Evolutionary conservation across 768 basidiomycete species (phyloP), one percentile per base, ranked within the genome.

Genomic region (Psilocybe cyanescens): DNA sequence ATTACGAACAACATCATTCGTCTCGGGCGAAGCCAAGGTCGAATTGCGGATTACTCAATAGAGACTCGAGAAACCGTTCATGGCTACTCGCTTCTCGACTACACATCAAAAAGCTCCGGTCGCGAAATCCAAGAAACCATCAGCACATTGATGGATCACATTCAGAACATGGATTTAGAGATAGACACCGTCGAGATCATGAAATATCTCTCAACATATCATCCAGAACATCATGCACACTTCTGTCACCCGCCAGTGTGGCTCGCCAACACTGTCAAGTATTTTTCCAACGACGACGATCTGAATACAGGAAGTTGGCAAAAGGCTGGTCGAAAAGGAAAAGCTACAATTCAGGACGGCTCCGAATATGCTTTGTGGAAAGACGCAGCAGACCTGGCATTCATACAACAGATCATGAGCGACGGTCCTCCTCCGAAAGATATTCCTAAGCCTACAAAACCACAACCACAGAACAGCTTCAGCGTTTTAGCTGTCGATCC

Each of bases 1-100:
- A 90, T 92, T 63, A 91, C 90, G 0, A 71, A 74, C 0, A 82
- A 85, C 39, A 76, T 92, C 19, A 82, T 92, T 2, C 86, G 92
- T 0, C 78, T 92, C 6, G 92, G 92, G 0, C 81, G 86, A n/a
- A 81, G 86, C 0, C 86, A 90, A 39, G 86, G 87, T 55, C 78
- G 82, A 16, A 84, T 91, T n/a, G 74, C 81, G 1, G 54, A 86
- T 53, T 91, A 79, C 70, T 85, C 83, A 3, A 79, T 93, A 14
- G 84, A 89, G 61, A 82, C 77, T 1, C 69, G 89, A 14, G 89
- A 91, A 67, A 71, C 74, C 35, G 77, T 77, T 0, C 75, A 78
- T 2, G 72, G 72, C 1, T 69, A 74, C 35, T 81, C 81, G 0
- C 76, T 78, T 0, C 75, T 87, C 16, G 70, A 78, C 55, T 69